Evolutionary conservation across 1,284 basidiomycete genomes (phyloP).

Genomic region (Leccinum subfulvum): DNA sequence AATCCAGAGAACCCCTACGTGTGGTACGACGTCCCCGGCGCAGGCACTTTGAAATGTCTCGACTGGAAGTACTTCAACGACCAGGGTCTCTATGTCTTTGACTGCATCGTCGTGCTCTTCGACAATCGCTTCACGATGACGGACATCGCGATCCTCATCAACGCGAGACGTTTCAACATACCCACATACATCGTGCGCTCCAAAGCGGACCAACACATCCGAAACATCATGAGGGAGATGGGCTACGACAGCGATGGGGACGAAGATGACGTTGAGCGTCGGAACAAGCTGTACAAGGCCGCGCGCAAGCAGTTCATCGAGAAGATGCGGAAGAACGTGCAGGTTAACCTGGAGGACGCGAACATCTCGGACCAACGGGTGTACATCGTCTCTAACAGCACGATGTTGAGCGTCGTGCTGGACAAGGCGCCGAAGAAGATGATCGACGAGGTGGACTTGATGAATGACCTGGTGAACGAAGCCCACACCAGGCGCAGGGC

Average conservation of each 20-base stretch:
- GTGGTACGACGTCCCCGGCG: neutral
- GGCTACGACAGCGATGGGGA: neutral
- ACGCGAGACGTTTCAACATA: neutral
- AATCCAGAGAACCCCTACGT: neutral
- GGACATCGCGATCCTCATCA: neutral
- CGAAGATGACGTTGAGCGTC: neutral
- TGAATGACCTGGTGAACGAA: neutral
- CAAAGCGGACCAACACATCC: neutral
- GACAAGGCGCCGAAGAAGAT: neutral
- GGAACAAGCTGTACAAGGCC: neutral
- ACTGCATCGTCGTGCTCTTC: neutral
- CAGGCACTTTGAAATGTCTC: neutral
- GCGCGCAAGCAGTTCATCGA: neutral
- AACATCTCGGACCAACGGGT: neutral
- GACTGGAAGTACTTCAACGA: neutral
- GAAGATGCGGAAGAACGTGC: neutral
- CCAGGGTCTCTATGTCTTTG: neutral
- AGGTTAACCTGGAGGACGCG: neutral
- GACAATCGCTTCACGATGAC: neutral
- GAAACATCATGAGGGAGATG: neutral
- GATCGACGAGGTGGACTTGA: neutral
- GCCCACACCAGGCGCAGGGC: neutral
- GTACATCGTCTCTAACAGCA: neutral
- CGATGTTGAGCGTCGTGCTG: neutral
- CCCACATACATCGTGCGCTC: neutral